phyloP scores from a whole-genome alignment of 116 monocot species.

The Iris pallida region DNA sequence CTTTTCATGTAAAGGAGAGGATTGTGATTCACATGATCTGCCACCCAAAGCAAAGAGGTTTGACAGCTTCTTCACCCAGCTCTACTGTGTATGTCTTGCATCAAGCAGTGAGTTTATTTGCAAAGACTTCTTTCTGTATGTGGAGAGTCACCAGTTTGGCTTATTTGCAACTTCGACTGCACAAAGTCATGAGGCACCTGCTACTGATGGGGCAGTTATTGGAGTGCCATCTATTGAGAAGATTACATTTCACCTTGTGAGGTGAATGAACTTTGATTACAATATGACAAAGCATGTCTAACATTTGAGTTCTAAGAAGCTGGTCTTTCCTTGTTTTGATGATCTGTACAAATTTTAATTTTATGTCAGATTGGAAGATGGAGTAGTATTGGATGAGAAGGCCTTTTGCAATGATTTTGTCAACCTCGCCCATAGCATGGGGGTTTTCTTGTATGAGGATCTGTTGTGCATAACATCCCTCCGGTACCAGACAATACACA shows the following conservation, averaged over 20 bases:
- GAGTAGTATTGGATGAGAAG: slow-evolving; percentile 77
- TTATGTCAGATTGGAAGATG: slow-evolving; percentile 83
- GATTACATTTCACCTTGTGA: slow-evolving; percentile 93
- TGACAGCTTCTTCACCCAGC: slow-evolving; percentile 84
- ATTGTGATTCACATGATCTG: slow-evolving; percentile 49
- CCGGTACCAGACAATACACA: slow-evolving; percentile 85
- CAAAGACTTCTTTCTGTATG: slow-evolving; percentile 92
- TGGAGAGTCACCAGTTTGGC: slow-evolving; percentile 74
- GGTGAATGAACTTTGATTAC: slow-evolving; percentile 36
- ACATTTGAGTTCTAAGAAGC: no score
- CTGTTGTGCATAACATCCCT: slow-evolving; percentile 81
- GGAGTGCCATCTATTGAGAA: slow-evolving; percentile 92
- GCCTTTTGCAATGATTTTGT: slow-evolving; percentile 87
- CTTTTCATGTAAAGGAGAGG: slow-evolving; percentile 71
- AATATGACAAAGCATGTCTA: no score
- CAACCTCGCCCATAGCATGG: slow-evolving; percentile 72
- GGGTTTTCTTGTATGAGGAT: slow-evolving; percentile 91
- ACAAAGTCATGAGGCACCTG: slow-evolving; percentile 56
- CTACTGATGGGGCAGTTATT: slow-evolving; percentile 61
- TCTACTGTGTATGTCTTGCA: slow-evolving; percentile 74
- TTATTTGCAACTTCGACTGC: slow-evolving; percentile 93
- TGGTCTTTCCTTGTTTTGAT: neutral
- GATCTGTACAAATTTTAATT: neutral
- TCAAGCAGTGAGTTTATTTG: slow-evolving; percentile 77
- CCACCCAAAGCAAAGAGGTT: slow-evolving; percentile 68